Percentiles rank a stretch among this genome's conserved stretches.
Conservation (phyloP, 371 early-diverging fungal genomes). For the Mucor plumbeus region DNA sequence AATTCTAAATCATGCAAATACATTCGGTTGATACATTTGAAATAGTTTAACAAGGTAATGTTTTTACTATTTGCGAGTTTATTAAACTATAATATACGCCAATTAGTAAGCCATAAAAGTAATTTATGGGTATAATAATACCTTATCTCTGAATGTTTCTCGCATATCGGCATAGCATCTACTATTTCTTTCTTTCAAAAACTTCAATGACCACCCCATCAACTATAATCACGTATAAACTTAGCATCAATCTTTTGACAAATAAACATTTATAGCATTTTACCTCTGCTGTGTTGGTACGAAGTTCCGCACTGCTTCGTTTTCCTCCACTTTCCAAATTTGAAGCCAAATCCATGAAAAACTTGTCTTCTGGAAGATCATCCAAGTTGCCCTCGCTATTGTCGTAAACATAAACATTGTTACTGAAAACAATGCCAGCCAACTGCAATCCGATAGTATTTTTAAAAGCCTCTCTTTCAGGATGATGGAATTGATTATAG, state of each 20-base stretch:
- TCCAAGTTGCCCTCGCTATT: slow-evolving; percentile 43
- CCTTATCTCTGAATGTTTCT: not conserved
- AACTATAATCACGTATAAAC: slow-evolving; percentile 22
- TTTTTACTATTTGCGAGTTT: not conserved
- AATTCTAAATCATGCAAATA: slow-evolving; percentile 48
- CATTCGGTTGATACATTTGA: slow-evolving; percentile 50
- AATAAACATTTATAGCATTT: not conserved
- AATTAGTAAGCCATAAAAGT: not conserved
- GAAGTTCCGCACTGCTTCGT: slow-evolving; percentile 31
- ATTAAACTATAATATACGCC: not conserved
- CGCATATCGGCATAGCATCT: not conserved
- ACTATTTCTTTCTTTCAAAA: slow-evolving; percentile 33
- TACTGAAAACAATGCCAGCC: slow-evolving; percentile 54
- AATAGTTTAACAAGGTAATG: not conserved
- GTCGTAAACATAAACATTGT: slow-evolving; percentile 55
- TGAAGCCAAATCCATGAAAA: slow-evolving; percentile 45
- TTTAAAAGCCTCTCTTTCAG: slow-evolving; percentile 26
- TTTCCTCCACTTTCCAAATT: slow-evolving; percentile 43
- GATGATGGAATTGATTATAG: slow-evolving; percentile 44
- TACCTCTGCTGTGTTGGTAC: slow-evolving; percentile 63
- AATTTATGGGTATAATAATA: not conserved
- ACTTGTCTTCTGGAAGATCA: slow-evolving; percentile 48
- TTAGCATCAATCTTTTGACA: no score
- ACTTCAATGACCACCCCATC: slow-evolving; percentile 42
- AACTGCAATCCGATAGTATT: slow-evolving; percentile 61